Evolutionary conservation across 2,329 filamentous ascomycete genomes (phyloP), one percentile per base, ranked within the genome.

Genomic region (Colletotrichum filicis): DNA sequence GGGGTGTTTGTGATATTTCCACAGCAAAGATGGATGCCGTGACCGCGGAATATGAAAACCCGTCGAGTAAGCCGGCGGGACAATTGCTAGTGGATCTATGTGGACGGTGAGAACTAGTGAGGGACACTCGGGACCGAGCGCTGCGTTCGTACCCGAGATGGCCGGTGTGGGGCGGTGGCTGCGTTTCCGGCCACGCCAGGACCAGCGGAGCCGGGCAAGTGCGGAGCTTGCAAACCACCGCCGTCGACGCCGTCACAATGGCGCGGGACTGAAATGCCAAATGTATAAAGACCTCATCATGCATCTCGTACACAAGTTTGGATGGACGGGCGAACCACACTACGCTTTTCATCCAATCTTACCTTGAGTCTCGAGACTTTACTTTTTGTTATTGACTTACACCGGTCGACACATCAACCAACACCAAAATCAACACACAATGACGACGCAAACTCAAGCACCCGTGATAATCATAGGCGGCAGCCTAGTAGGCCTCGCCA

Each of bases 391-490:
- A 5, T 32, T n/a, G 22, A 32, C 60, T 22, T 30, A 3, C 3
- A 14, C 42, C 7, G 16, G 19, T 12, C 19, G 2, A 16, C 28
- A 46, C 7, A 30, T 24, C 24, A n/a, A 11, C 6, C 14, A 28
- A 11, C 42, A 52, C 22, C 42, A 32, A 28, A 28, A 52, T 14
- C 42, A 30, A 46, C 3, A 19, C 16, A 55, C 4, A 12, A 68
- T 68, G 65, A 14, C 58, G 14, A 46, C 35, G 24, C 66, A 59
- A 32, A 42, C 28, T 32, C 57, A 68, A 37, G 46, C 30, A 14
- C 57, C 57, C 65, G 76, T 85, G 46, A 77, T 85, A 11, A 79
- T 85, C 30, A 76, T 85, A 2, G 83, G 84, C 19, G 83, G 81
- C 19, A 82, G 81, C 32, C 79, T 84, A 1, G 81, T 84, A 28